phyloP scores from a whole-genome alignment of 2,329 filamentous ascomycete genomes.

The Fusarium piperis region DNA sequence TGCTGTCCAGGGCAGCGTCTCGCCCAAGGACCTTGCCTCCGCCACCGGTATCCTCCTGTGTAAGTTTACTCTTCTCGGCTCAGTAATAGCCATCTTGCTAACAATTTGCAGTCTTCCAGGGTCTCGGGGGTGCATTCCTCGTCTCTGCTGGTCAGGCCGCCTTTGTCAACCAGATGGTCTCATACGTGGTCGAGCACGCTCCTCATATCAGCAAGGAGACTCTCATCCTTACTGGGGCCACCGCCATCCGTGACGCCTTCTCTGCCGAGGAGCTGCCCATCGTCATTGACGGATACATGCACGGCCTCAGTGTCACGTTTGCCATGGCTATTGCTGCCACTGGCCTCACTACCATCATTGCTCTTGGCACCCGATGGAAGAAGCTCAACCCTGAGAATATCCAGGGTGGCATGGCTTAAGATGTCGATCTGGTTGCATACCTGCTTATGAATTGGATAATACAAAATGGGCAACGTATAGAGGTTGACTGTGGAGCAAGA shows the following conservation, averaged over 20 bases:
- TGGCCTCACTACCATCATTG: conserved; percentile 51
- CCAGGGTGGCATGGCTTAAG: conserved; percentile 45
- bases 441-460: neutral
- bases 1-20: conserved; percentile 55
- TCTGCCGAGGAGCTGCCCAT: conserved; percentile 56
- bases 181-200: conserved; percentile 45
- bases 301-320: conserved; percentile 70
- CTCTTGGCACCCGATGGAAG: conserved; percentile 50
- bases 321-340: conserved; percentile 64
- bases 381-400: conserved; percentile 47
- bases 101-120: conserved; percentile 54
- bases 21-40: conserved; percentile 55
- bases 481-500: neutral
- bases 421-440: neutral
- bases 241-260: conserved; percentile 65
- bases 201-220: conserved; percentile 49
- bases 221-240: conserved; percentile 59
- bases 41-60: conserved; percentile 59
- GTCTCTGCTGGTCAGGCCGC: conserved; percentile 59
- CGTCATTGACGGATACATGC: conserved; percentile 70
- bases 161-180: conserved; percentile 57
- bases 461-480: neutral
- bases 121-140: conserved; percentile 61
- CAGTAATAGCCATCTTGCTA: conserved; percentile 6
- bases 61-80: conserved; percentile 34